Evolutionary conservation across 768 basidiomycete genomes (phyloP).

Genomic region (Tulasnella calospora): DNA sequence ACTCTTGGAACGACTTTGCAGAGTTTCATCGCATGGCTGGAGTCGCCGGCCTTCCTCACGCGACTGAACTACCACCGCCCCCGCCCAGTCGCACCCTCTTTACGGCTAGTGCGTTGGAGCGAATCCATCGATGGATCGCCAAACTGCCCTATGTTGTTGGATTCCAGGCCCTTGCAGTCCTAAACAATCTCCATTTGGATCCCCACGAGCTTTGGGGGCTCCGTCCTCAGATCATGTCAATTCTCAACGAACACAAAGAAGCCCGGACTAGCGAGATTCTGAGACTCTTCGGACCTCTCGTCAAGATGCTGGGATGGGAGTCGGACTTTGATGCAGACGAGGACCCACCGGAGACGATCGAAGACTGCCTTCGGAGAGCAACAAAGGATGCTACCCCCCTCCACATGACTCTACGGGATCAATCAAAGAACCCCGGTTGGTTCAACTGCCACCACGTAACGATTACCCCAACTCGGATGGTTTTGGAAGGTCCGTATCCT

Average conservation of each 20-base stretch:
- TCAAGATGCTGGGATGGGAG: constrained; percentile 9
- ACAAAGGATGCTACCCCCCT: constrained; percentile 13
- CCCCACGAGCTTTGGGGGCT: constrained; percentile 21
- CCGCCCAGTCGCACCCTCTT: constrained; percentile 21
- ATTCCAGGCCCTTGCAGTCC: constrained; percentile 20
- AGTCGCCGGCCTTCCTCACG: constrained; percentile 1
- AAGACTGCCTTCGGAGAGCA: constrained; percentile 12
- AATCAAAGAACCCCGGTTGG: constrained; percentile 33
- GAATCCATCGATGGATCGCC: constrained; percentile 20
- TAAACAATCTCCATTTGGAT: constrained; percentile 10
- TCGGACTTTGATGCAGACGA: not conserved
- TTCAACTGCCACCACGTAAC: constrained; percentile 70
- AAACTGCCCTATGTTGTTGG: constrained; percentile 19
- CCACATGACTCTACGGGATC: constrained; percentile 18
- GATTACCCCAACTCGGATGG: constrained; percentile 68
- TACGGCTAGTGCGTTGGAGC: not conserved
- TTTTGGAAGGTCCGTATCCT: constrained; percentile 68
- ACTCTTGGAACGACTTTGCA: not conserved
- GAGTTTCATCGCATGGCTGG: constrained; percentile 19
- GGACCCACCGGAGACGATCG: not conserved
- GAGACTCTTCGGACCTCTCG: constrained; percentile 14
- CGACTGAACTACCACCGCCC: not conserved
- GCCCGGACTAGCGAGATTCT: constrained; percentile 18
- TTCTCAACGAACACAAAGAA: not conserved
- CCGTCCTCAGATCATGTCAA: not conserved